A percentile compares a stretch with the other conserved stretches of the same genome.
Conservation (phyloP, 2,329 filamentous ascomycete species). For the Arthroderma sp. region DNA sequence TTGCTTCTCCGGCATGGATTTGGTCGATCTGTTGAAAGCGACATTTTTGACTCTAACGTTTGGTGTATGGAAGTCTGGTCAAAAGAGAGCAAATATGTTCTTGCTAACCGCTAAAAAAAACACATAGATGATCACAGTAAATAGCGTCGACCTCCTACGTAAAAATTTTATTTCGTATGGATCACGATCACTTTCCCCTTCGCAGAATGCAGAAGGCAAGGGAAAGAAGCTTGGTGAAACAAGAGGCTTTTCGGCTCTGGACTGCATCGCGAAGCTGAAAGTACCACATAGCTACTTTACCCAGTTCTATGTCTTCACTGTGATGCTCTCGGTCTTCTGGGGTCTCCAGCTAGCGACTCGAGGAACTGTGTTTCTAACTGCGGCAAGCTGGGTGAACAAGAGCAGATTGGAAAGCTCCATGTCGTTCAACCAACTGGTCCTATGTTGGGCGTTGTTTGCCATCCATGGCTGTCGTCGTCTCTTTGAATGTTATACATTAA, state of each 20-base stretch:
- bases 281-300: conserved; percentile 83
- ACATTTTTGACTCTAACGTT: not conserved
- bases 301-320: conserved; percentile 69
- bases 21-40: conserved; percentile 1
- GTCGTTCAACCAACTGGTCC: conserved; percentile 46
- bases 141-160: conserved; percentile 38
- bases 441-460: conserved; percentile 60
- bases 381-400: conserved; percentile 32
- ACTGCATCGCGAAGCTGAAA: conserved; percentile 40
- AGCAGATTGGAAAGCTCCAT: conserved; percentile 34
- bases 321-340: conserved; percentile 63
- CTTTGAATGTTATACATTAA: conserved; percentile 56
- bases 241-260: conserved; percentile 25
- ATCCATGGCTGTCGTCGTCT: conserved; percentile 63
- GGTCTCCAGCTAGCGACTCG: conserved; percentile 45
- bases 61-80: not conserved
- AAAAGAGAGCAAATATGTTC: not conserved
- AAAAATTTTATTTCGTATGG: conserved; percentile 49
- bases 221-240: too few species aligned
- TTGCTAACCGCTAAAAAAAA: conserved; percentile 3
- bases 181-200: conserved; percentile 32
- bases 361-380: conserved; percentile 40
- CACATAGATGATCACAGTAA: conserved; percentile 36
- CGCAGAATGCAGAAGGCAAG: conserved; percentile 8
- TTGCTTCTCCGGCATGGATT: not conserved